phyloP scores from a whole-genome alignment of 352 stramenopile species.

The Globisporangium middletonii region DNA sequence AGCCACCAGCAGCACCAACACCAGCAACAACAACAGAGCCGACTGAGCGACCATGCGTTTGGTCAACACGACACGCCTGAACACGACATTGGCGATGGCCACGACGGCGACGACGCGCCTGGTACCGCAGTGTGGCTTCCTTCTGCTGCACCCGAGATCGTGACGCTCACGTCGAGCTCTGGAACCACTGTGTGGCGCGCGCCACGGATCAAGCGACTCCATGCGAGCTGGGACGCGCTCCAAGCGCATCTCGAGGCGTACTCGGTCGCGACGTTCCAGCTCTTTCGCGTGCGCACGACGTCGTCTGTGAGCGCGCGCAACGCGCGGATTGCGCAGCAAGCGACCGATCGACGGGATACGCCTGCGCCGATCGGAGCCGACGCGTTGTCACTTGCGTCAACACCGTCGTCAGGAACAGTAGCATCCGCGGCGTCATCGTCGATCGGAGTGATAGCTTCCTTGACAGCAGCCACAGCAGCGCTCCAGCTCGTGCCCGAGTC shows the following conservation, averaged over 20 bases:
- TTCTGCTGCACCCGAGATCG: constrained; percentile 8
- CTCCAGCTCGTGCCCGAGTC: constrained; percentile 38
- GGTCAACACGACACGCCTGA: not conserved
- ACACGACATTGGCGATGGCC: constrained; percentile 14
- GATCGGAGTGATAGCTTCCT: not conserved
- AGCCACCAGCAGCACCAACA: not conserved
- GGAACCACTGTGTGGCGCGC: constrained; percentile 41
- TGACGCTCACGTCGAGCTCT: constrained; percentile 15
- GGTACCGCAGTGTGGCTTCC: constrained; percentile 4
- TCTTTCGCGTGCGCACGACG: constrained; percentile 71
- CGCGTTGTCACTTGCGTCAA: not conserved
- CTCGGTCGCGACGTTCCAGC: constrained; percentile 50
- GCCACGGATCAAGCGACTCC: constrained; percentile 36
- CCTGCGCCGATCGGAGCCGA: constrained; percentile 2
- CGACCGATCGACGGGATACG: constrained; percentile 21
- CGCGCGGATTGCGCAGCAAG: constrained; percentile 41
- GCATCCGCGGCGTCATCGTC: not conserved
- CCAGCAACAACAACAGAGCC: constrained; percentile 1
- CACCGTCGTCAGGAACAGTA: not conserved
- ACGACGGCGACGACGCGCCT: constrained; percentile 12
- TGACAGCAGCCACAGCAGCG: not conserved
- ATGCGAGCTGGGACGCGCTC: constrained; percentile 52
- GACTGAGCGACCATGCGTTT: not conserved
- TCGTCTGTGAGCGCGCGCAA: constrained; percentile 66
- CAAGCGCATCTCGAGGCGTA: constrained; percentile 56